Conservation (phyloP, 2,329 filamentous ascomycete species). For the Orbilia ellipsospora region DNA sequence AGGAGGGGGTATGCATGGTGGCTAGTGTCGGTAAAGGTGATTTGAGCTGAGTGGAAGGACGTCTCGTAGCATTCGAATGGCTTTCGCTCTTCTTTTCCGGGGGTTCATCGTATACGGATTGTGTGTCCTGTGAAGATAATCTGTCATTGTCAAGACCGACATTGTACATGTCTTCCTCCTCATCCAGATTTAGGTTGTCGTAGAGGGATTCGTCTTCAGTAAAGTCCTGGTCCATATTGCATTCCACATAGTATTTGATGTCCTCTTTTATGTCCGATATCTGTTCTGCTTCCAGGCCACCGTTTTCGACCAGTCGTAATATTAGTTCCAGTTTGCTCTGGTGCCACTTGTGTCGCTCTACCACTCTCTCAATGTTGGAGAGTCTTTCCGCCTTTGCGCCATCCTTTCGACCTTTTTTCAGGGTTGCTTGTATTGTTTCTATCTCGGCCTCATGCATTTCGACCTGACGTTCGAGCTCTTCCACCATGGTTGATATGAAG, state of each 20-base stretch:
- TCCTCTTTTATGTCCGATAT: slow-evolving; percentile 89
- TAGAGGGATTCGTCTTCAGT: slow-evolving; percentile 95
- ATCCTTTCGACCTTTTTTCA: slow-evolving; percentile 96
- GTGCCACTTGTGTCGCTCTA: slow-evolving; percentile 97
- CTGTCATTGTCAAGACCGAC: slow-evolving; percentile 83
- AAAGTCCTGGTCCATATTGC: slow-evolving; percentile 88
- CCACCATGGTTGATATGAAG: slow-evolving; percentile 86
- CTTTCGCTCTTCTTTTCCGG: slow-evolving; percentile 67
- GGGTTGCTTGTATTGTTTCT: slow-evolving; percentile 83
- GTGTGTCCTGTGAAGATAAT: slow-evolving; percentile 92
- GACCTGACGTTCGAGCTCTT: slow-evolving; percentile 92
- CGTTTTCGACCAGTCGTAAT: slow-evolving; percentile 89
- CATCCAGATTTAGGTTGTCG: slow-evolving; percentile 89
- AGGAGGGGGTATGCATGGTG: slow-evolving; percentile 81
- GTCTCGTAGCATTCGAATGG: slow-evolving; percentile 66
- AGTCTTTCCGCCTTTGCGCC: slow-evolving; percentile 84
- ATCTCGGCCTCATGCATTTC: slow-evolving; percentile 91
- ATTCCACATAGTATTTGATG: slow-evolving; percentile 94
- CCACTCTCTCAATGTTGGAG: slow-evolving; percentile 82
- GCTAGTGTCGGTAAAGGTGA: slow-evolving; percentile 92
- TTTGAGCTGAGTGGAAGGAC: slow-evolving; percentile 90
- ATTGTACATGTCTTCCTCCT: slow-evolving; percentile 89
- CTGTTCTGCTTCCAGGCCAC: slow-evolving; percentile 85
- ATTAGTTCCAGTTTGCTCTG: slow-evolving; percentile 91
- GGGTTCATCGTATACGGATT: slow-evolving; percentile 87